Percentiles rank a stretch among this genome's conserved stretches.
Evolutionary conservation across 129 eudicot species (phyloP).

Genomic region (Flaveria brownii): DNA sequence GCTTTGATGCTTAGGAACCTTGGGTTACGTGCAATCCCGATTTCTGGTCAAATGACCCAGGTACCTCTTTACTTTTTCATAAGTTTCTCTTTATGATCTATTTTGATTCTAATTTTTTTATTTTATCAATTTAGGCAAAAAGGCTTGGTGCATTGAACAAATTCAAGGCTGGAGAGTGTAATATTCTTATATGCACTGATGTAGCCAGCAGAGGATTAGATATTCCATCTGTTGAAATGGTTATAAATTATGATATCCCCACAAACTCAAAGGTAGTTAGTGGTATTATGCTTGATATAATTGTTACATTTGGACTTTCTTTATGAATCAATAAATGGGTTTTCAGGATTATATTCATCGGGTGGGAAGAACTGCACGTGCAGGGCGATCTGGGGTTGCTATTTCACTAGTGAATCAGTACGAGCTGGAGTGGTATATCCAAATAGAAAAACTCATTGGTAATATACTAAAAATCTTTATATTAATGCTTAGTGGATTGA

Average conservation of each 20-base stretch:
- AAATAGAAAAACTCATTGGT: constrained; percentile 89
- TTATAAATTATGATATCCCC: constrained; percentile 86
- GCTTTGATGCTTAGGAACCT: constrained; percentile 84
- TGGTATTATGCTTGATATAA: not conserved
- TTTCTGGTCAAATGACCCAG: constrained; percentile 92
- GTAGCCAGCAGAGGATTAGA: constrained; percentile 98
- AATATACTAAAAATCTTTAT: constrained; percentile 9
- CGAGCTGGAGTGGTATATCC: constrained; percentile 88
- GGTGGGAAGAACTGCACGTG: constrained; percentile 99
- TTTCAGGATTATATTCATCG: constrained; percentile 89
- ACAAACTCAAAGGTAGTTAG: constrained; percentile 75
- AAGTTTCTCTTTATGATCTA: not conserved
- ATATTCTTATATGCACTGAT: constrained; percentile 79
- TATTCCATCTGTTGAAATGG: constrained; percentile 95
- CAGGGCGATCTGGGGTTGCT: constrained; percentile 93
- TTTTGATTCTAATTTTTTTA: not conserved
- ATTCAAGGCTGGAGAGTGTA: constrained; percentile 92
- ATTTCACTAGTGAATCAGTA: constrained; percentile 89
- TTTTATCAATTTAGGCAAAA: constrained; percentile 50
- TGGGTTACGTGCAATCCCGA: constrained; percentile 79
- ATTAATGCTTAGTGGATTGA: not conserved
- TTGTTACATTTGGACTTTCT: not conserved
- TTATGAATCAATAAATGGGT: constrained; percentile 16
- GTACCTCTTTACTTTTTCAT: constrained; percentile 29
- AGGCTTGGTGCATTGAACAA: constrained; percentile 80